A percentile compares a stretch with the other conserved stretches of the same genome.
Conservation (phyloP, 2,329 filamentous ascomycete genomes). For the Sclerotinia nivalis region DNA sequence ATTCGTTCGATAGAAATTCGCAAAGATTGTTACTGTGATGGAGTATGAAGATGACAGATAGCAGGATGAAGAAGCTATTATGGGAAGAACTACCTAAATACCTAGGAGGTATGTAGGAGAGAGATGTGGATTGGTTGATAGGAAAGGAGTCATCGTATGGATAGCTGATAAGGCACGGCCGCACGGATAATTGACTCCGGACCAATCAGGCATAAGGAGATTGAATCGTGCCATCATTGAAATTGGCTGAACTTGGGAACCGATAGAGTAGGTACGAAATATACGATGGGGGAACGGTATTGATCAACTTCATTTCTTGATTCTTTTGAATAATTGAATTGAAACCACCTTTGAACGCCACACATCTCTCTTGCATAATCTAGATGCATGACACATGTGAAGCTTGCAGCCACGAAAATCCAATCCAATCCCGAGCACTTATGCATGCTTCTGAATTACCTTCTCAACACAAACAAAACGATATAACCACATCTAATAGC, state of each 20-base stretch:
- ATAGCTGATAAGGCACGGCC: slow-evolving; percentile 8
- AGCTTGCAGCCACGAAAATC: neutral
- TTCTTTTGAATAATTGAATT: neutral
- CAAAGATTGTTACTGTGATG: neutral
- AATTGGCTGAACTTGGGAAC: neutral
- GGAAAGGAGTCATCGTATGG: slow-evolving; percentile 1
- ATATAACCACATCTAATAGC: neutral
- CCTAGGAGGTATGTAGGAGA: neutral
- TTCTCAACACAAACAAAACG: neutral
- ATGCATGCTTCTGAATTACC: neutral
- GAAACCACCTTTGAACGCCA: neutral
- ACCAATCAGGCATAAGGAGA: slow-evolving; percentile 4
- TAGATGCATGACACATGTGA: slow-evolving; percentile 1
- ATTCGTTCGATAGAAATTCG: neutral
- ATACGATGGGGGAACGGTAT: neutral
- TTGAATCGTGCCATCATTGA: slow-evolving; percentile 11
- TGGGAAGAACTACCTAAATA: neutral
- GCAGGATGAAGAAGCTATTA: neutral
- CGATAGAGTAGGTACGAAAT: neutral
- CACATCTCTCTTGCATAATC: neutral
- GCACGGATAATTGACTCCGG: neutral
- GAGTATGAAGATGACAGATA: slow-evolving; percentile 9
- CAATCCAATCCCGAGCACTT: neutral
- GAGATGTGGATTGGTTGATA: neutral
- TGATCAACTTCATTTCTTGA: neutral